Evolutionary conservation across 1,284 basidiomycete species (phyloP), one percentile per base, ranked within the genome.

Genomic region (Ustilago trichophora): DNA sequence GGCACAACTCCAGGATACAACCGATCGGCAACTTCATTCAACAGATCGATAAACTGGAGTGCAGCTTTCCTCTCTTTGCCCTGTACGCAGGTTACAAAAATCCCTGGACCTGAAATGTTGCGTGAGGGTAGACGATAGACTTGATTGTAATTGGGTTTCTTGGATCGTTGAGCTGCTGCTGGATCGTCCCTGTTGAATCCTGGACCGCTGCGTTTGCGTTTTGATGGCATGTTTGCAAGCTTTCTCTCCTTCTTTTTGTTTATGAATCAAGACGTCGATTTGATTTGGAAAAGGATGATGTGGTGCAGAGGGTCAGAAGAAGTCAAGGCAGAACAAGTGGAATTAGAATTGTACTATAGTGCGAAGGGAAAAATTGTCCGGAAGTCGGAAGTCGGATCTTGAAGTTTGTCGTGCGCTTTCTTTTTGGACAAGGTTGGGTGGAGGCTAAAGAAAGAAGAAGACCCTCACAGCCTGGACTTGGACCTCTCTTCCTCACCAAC

Each of bases 31-130:
- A 77, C 58, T 38, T 80, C 77, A 21, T 75, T 67, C 24, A 80
- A 40, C 21, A 69, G n/a, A 11, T 75, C 75, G 26, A 72, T 57
- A 15, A 80, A 68, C 37, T 80, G 73, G 15, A 70, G 27, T 10
- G 75, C 76, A 10, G 76, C 76, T 47, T 78, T 80, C 22, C 75
- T 55, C 47, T 80, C 77, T 33, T 70, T 73, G 5, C 68, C 60
- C 31, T 72, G 62, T 9, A 70, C 64, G 33, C 72, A 75, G 15
- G 75, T 74, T 31, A 76, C 59, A 38, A 76, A 75, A 40, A 80
- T 73, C 21, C 75, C 77, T 0, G 62, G 72, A 10, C 74, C 74
- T 1, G 55, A 55, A 16, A 73, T 69, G 54, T 48, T 50, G 22
- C 44, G 51, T 15, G 71, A 56, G 3, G 58, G 26, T 16, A 66